These are phyloP conservation scores for Acanthamoeba sp. DNA, from an alignment of 208 protist genomes.

Conservation along the genomic window DNA sequence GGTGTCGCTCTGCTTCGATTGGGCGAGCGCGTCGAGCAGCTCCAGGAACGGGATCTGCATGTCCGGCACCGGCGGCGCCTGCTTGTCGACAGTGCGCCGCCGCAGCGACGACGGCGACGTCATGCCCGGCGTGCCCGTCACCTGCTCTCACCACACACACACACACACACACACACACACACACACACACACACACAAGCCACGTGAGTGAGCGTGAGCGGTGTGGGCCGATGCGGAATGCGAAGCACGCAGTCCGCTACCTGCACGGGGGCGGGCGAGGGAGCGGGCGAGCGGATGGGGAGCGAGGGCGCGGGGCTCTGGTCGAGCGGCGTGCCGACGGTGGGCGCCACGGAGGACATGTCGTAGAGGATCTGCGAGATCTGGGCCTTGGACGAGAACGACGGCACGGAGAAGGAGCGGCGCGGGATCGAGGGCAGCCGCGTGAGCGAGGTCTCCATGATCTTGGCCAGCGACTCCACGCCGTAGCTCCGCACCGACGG, in stretches of 20 bases:
- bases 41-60: slow-evolving; percentile 56
- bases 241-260: background rate
- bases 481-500: slow-evolving; percentile 51
- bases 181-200: too few species aligned
- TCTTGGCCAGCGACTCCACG: slow-evolving; percentile 66
- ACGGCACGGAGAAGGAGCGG: slow-evolving; percentile 53
- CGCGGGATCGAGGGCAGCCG: slow-evolving; percentile 22
- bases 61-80: slow-evolving; percentile 13
- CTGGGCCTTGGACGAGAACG: slow-evolving; percentile 64
- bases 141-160: too few species aligned
- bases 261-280: background rate
- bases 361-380: slow-evolving; percentile 51
- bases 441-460: slow-evolving; percentile 59
- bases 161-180: too few species aligned
- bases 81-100: background rate
- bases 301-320: slow-evolving; percentile 24
- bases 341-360: background rate
- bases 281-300: background rate
- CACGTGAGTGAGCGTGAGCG: background rate
- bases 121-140: slow-evolving; percentile 18
- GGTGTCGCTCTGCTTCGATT: slow-evolving; percentile 69
- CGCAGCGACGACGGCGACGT: slow-evolving; percentile 63
- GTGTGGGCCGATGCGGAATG: background rate
- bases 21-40: slow-evolving; percentile 18
- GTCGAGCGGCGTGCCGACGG: background rate